Evolutionary conservation across 768 basidiomycete species (phyloP).

Genomic region (Lactarius hatsudake): DNA sequence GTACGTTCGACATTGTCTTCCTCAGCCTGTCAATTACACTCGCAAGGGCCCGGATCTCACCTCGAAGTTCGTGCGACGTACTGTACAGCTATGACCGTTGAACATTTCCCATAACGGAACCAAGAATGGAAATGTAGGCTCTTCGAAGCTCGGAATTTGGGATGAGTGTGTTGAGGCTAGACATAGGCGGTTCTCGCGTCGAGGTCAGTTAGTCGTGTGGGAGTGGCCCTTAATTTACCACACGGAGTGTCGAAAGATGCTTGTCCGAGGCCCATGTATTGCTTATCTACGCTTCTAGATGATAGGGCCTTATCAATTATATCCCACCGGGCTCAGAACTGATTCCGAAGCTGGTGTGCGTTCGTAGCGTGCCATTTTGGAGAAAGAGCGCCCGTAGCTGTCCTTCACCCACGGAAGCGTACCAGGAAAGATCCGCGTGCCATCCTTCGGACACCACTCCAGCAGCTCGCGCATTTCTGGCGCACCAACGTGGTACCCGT

Average conservation of each 20-base stretch:
- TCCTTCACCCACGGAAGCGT: constrained; percentile 54
- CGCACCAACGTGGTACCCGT: constrained; percentile 74
- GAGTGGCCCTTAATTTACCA: neutral
- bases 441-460: constrained; percentile 73
- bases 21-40: neutral
- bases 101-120: neutral
- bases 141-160: neutral
- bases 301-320: neutral
- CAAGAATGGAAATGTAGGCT: neutral
- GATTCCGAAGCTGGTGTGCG: no score
- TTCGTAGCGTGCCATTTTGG: neutral
- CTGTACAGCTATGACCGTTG: neutral
- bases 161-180: neutral
- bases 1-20: neutral
- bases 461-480: constrained; percentile 71
- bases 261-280: neutral
- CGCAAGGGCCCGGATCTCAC: neutral
- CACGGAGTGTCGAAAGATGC: neutral
- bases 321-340: neutral
- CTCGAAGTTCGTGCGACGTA: neutral
- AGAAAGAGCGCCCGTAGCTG: no score
- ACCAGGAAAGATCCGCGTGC: constrained; percentile 47
- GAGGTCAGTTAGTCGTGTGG: neutral
- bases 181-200: neutral
- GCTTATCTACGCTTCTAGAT: neutral